These are phyloP conservation scores for Ramularia collo-cygni DNA, from an alignment of 2,329 filamentous ascomycete species.

Conservation along the genomic window DNA sequence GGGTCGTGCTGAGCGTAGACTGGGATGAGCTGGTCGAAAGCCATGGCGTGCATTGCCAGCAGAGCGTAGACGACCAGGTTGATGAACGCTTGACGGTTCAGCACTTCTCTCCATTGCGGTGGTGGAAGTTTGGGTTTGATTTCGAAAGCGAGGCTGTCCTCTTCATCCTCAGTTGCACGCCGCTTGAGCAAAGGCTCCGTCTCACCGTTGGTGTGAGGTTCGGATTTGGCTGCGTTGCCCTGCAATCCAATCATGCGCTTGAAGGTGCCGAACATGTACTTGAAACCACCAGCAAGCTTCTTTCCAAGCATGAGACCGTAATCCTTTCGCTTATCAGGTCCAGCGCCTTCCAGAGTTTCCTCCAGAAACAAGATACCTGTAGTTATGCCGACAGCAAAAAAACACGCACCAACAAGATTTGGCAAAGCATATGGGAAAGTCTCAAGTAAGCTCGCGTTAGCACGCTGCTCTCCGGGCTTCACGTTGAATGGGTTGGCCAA, in stretches of 20 bases:
- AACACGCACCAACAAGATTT: constrained; percentile 66
- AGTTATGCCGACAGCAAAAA: constrained; percentile 72
- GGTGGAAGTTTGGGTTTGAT: constrained; percentile 19
- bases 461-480: constrained; percentile 47
- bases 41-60: constrained; percentile 38
- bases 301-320: constrained; percentile 69
- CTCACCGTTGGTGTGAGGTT: constrained; percentile 13
- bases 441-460: constrained; percentile 58
- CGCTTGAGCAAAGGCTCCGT: constrained; percentile 23
- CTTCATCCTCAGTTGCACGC: constrained; percentile 17
- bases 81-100: constrained; percentile 66
- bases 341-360: constrained; percentile 72
- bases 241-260: constrained; percentile 13
- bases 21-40: constrained; percentile 48
- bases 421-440: constrained; percentile 77
- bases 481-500: constrained; percentile 74
- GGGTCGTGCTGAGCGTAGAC: constrained; percentile 76
- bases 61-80: constrained; percentile 73
- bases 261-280: constrained; percentile 8
- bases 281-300: constrained; percentile 44
- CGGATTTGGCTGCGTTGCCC: constrained; percentile 3
- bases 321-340: constrained; percentile 54
- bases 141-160: constrained; percentile 10
- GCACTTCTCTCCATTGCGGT: constrained; percentile 55
- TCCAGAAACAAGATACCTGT: constrained; percentile 72